Conservation (phyloP, 768 basidiomycete genomes). For the Kwoniella heveanensis region DNA sequence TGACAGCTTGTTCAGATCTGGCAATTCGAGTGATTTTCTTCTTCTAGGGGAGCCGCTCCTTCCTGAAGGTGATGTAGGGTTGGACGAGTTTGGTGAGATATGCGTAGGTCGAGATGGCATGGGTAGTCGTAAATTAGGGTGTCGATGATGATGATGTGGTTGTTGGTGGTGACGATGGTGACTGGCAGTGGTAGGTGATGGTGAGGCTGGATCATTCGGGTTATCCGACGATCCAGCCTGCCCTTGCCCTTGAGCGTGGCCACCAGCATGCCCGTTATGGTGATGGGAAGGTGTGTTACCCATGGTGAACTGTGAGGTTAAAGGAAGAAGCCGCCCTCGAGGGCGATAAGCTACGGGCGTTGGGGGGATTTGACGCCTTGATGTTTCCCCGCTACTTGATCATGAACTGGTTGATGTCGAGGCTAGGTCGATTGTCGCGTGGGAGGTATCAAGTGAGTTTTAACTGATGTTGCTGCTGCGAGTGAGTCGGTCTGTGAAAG, state of each 20-base stretch:
- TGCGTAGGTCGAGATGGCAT: constrained; percentile 44
- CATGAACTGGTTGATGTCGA: no score
- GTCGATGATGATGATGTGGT: constrained; percentile 7
- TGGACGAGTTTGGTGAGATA: constrained; percentile 46
- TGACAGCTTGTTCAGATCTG: constrained; percentile 54
- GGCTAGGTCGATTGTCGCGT: no score
- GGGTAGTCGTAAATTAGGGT: constrained; percentile 44
- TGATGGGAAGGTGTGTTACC: constrained; percentile 40
- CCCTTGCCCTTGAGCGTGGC: no score
- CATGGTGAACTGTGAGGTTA: constrained; percentile 15
- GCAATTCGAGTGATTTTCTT: constrained; percentile 55
- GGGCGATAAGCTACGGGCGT: no score
- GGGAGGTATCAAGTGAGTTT: no score
- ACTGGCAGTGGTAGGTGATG: constrained; percentile 8
- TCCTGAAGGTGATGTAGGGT: constrained; percentile 46
- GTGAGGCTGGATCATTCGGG: constrained; percentile 4
- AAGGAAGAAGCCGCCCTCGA: no score
- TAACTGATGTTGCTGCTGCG: no score
- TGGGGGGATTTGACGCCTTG: no score
- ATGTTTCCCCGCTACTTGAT: no score
- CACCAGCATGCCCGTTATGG: constrained; percentile 8
- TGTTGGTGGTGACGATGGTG: constrained; percentile 3
- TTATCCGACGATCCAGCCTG: constrained; percentile 1
- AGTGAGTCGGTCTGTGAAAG: no score
- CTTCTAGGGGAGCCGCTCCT: constrained; percentile 44